A percentile compares a stretch with the other conserved stretches of the same genome.
These are phyloP conservation scores for Plicaturopsis crispa DNA, from an alignment of 768 basidiomycete genomes.

Conservation along the genomic window DNA sequence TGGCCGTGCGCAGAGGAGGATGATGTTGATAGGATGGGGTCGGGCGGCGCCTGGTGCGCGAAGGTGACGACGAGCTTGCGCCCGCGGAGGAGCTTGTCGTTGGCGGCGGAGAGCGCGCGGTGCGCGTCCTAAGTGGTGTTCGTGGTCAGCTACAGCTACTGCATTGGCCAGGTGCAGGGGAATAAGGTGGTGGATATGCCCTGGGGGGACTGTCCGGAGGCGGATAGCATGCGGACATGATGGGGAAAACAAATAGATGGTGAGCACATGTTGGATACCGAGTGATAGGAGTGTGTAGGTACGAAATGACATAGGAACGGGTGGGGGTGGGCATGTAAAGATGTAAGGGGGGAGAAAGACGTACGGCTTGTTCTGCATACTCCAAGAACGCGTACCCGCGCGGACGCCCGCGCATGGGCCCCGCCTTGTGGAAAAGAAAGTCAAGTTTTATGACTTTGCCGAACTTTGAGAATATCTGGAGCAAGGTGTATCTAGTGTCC, in stretches of 20 bases:
- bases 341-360: conserved; percentile 22
- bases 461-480: conserved; percentile 86
- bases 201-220: no score
- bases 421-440: conserved; percentile 92
- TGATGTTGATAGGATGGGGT: no score
- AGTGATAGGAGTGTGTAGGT: no score
- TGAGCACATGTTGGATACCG: conserved; percentile 10
- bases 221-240: conserved; percentile 8
- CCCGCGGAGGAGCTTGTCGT: conserved; percentile 80
- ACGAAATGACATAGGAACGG: no score
- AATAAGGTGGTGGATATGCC: no score
- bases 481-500: conserved; percentile 65
- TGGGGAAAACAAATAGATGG: conserved; percentile 10
- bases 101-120: conserved; percentile 62
- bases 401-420: conserved; percentile 83
- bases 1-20: no score
- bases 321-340: neutral
- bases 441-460: conserved; percentile 92
- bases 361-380: conserved; percentile 71
- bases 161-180: no score
- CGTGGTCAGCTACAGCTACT: no score
- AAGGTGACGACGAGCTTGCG: conserved; percentile 87
- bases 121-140: conserved; percentile 63
- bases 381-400: conserved; percentile 95
- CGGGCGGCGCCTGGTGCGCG: conserved; percentile 73